A percentile compares a stretch with the other conserved stretches of the same genome.
Evolutionary conservation across 1,284 basidiomycete genomes (phyloP).

Genomic region (Sanguinoderma infundibulare): DNA sequence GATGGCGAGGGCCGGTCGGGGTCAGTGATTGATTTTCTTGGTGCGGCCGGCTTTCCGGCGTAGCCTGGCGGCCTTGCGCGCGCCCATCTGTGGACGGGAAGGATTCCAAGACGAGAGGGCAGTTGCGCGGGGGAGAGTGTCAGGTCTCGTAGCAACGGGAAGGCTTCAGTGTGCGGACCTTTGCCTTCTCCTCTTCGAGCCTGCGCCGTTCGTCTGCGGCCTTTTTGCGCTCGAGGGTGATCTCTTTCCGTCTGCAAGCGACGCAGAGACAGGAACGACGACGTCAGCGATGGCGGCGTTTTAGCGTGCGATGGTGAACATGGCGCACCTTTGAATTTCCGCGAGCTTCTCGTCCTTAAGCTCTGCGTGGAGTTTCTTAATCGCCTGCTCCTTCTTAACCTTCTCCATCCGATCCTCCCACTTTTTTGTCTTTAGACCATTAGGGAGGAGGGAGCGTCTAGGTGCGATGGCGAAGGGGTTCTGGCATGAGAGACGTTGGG

Average conservation of each 20-base stretch:
- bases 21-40: slow-evolving; percentile 77
- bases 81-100: slow-evolving; percentile 65
- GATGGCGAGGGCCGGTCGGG: not conserved
- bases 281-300: slow-evolving; percentile 7
- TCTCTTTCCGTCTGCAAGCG: slow-evolving; percentile 59
- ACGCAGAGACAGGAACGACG: not conserved
- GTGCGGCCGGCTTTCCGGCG: slow-evolving; percentile 72
- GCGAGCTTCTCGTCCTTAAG: slow-evolving; percentile 77
- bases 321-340: slow-evolving; percentile 63
- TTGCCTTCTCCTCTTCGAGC: slow-evolving; percentile 74
- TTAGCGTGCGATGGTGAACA: too few relatives aligned
- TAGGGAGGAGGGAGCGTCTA: slow-evolving; percentile 72
- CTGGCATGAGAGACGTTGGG: slow-evolving; percentile 3
- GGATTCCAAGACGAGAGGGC: not conserved
- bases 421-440: slow-evolving; percentile 64
- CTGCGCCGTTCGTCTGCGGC: slow-evolving; percentile 72
- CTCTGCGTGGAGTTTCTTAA: slow-evolving; percentile 74
- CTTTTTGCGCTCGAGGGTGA: slow-evolving; percentile 70
- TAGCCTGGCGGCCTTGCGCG: slow-evolving; percentile 71
- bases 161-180: slow-evolving; percentile 45
- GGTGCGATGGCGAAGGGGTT: not conserved
- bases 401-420: slow-evolving; percentile 75
- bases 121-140: slow-evolving; percentile 4
- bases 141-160: slow-evolving; percentile 13
- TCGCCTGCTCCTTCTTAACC: slow-evolving; percentile 63